Percentiles rank a stretch among this genome's conserved stretches.
These are phyloP conservation scores for Rhodotorula sp. DNA, from an alignment of 1,284 basidiomycete species.

Conservation along the genomic window DNA sequence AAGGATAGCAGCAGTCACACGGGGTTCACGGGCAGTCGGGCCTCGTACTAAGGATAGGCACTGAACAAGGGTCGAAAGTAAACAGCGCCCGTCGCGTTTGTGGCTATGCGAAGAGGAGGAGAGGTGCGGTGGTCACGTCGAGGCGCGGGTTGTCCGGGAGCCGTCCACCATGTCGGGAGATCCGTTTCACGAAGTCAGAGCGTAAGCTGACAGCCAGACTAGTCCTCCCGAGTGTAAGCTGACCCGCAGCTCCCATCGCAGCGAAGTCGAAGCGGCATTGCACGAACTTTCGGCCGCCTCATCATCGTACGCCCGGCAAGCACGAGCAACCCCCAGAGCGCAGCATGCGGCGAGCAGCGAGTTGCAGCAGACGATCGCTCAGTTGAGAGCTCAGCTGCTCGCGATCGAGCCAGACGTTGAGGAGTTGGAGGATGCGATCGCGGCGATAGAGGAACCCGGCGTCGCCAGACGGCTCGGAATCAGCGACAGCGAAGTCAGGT, in stretches of 20 bases:
- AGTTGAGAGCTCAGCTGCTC: conserved; percentile 72
- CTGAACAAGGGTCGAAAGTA: too few relatives aligned
- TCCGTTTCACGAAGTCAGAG: conserved; percentile 35
- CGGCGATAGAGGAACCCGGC: conserved; percentile 69
- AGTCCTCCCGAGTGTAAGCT: not conserved
- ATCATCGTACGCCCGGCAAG: conserved; percentile 3
- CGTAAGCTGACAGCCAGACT: not conserved
- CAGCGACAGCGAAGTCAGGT: conserved; percentile 66
- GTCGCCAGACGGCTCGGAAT: conserved; percentile 81
- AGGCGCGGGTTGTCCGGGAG: too few relatives aligned
- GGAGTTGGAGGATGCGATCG: conserved; percentile 83
- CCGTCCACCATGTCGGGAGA: conserved; percentile 13
- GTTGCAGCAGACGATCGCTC: conserved; percentile 17
- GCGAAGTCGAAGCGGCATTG: conserved; percentile 31
- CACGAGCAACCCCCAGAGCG: not conserved
- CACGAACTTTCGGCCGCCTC: conserved; percentile 7
- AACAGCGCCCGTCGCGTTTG: too few relatives aligned
- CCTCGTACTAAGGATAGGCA: too few relatives aligned
- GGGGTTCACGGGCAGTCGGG: too few relatives aligned
- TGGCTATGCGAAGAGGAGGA: too few relatives aligned
- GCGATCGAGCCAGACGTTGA: conserved; percentile 78
- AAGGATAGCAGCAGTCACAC: too few relatives aligned
- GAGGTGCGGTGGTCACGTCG: too few relatives aligned
- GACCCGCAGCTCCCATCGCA: not conserved
- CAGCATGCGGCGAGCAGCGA: not conserved